Evolutionary conservation across 2,329 filamentous ascomycete genomes (phyloP), one percentile per base, ranked within the genome.

Genomic region (Beauveria varroae): DNA sequence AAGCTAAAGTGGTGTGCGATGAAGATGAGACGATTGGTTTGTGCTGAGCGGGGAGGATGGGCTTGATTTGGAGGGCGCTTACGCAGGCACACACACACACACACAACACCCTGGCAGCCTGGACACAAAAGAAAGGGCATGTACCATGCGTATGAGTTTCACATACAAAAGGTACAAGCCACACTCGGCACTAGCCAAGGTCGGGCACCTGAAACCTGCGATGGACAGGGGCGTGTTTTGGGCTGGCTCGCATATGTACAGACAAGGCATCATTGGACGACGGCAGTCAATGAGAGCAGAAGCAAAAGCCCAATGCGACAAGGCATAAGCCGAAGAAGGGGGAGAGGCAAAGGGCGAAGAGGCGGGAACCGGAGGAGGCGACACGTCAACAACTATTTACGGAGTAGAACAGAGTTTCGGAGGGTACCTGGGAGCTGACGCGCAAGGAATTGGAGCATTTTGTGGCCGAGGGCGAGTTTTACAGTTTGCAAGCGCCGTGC

Each of bases 201-300:
- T 37, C 0, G 12, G 34, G 34, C 34, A 37, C 46, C 55, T 57
- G 55, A 57, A 57, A 57, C 55, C 34, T 16, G 9, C 5, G 40
- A 55, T 55, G 52, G 24, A 18, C 52, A 55, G 52, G 52, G 55
- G 30, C 26, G 18, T 50, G 55, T 57, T 57, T 57, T 40, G 55
- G 55, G 30, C 55, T 57, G 30, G 24, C 20, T 37, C 22, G 37
- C 22, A 18, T 24, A 26, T 28, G 10, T 34, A n/a, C 26, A 44
- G 24, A 4, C 37, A 44, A 14, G 44, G 10, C 44, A 57, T n/a
- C 30, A 50, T 50, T 57, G 46, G 46, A 50, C 55, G 44, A 49
- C 43, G 18, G 44, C 44, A 28, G 26, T 46, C 18, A n/a, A 16
- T 6, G 18, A 4, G 12, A 34, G 22, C 28, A 30, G 18, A 22